Evolutionary conservation across 306 rosid species (phyloP), one percentile per base, ranked within the genome.

Genomic region (Luffa aegyptiaca): DNA sequence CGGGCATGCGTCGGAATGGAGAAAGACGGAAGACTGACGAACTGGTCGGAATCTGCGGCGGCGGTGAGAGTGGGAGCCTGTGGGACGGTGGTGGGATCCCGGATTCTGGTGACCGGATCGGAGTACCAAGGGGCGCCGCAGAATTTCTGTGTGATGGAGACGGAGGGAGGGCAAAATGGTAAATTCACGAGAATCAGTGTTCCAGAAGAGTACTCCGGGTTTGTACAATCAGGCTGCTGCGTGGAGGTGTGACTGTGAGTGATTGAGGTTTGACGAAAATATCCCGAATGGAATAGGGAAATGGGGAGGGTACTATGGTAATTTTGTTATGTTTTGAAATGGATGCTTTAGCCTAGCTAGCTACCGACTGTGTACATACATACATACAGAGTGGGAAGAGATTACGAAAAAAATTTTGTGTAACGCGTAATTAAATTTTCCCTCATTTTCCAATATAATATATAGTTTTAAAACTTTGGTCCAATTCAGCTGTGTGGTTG

Each of bases 141-240:
- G 49, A 88, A 80, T 64, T 85, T 79, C 41, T 85, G 78, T 55
- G 1, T 82, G 49, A 71, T 31, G 3, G 82, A 80, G 3, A 52
- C 0, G 18, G 26, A 17, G 8, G 82, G 42, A 76, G 86, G 85
- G 84, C 82, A 81, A 37, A 85, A 82, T 58, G 80, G 89, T 79
- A 87, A 89, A 81, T 62, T 83, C 33, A 37, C 3, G 31, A 84
- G 53, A 71, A 85, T 84, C 1, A 78, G 58, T 13, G 82, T 82
- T 6, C 86, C 84, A 1, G 86, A 79, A 0, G 89, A 77, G 78
- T 87, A 80, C 33, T 4, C 5, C 6, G 90, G 90, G 21, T 79
- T 82, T 12, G 92, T 87, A 6, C 92, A 87, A 58, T 85, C 92
- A 3, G 88, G 89, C 0, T 89, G 92, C 76, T 76, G 82, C 20